Conservation (phyloP, 2,329 filamentous ascomycete species). For the Cercospora zeina region DNA sequence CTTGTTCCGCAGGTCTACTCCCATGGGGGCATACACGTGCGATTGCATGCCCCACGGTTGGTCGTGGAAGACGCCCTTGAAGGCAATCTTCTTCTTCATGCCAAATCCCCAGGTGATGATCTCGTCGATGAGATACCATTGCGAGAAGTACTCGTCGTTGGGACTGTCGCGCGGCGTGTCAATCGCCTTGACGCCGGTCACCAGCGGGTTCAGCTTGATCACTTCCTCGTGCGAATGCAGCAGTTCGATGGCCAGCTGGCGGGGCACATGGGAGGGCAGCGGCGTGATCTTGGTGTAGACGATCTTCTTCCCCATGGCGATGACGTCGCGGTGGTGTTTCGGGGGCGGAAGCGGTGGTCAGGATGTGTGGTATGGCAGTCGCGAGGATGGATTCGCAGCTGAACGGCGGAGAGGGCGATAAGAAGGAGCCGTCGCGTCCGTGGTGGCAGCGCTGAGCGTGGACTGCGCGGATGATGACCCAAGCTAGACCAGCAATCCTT, state of each 20-base stretch:
- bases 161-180: constrained; percentile 65
- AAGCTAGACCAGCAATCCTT: constrained; percentile 8
- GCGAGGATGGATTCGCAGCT: neutral
- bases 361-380: neutral
- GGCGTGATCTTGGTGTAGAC: constrained; percentile 68
- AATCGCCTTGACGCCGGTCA: constrained; percentile 63
- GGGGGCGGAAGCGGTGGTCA: neutral
- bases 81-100: constrained; percentile 64
- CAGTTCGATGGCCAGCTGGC: constrained; percentile 70
- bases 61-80: constrained; percentile 71
- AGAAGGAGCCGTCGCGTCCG: neutral
- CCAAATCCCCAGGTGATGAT: constrained; percentile 68
- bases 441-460: constrained; percentile 4
- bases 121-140: constrained; percentile 72
- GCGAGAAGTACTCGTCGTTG: constrained; percentile 69
- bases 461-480: constrained; percentile 6
- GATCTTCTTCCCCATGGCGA: constrained; percentile 56
- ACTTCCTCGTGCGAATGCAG: constrained; percentile 70
- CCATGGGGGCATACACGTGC: constrained; percentile 68
- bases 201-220: constrained; percentile 69
- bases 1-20: constrained; percentile 66
- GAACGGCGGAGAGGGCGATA: neutral
- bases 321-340: constrained; percentile 7
- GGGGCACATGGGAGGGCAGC: constrained; percentile 68
- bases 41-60: constrained; percentile 71